Evolutionary conservation across 2,329 filamentous ascomycete species (phyloP).

Genomic region (Dendryphion nanum): DNA sequence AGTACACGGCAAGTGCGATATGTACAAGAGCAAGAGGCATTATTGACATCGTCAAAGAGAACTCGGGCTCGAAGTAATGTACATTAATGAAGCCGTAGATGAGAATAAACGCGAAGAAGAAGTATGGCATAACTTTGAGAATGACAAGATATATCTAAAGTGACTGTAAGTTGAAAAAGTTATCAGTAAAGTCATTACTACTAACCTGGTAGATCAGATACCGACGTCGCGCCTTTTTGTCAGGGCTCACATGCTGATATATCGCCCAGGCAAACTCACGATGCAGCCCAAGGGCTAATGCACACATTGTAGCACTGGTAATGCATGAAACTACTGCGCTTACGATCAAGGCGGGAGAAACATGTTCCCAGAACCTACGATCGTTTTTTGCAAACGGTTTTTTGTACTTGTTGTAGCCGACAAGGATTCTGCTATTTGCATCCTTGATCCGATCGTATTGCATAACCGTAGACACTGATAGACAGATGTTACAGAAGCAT

Average conservation of each 20-base stretch:
- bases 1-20: conserved; percentile 1
- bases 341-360: background rate
- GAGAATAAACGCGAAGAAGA: conserved; percentile 19
- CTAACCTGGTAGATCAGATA: conserved; percentile 4
- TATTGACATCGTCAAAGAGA: conserved; percentile 20
- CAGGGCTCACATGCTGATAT: conserved; percentile 16
- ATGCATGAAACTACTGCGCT: conserved; percentile 6
- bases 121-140: conserved; percentile 6
- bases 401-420: background rate
- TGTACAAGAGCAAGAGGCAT: conserved; percentile 18
- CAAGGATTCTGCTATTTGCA: background rate
- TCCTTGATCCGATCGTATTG: conserved; percentile 2
- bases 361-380: background rate
- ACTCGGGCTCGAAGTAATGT: conserved; percentile 20
- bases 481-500: conserved; percentile 17
- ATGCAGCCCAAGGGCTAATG: conserved; percentile 9
- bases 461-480: conserved; percentile 17
- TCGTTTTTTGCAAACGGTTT: background rate
- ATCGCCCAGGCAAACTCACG: conserved; percentile 18
- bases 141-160: background rate
- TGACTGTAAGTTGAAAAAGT: background rate
- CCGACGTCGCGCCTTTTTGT: conserved; percentile 8
- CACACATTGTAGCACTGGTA: background rate
- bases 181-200: background rate
- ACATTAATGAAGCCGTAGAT: conserved; percentile 20